Evolutionary conservation across 495 filamentous ascomycete species (phyloP).

Genomic region (Neurospora terricola): DNA sequence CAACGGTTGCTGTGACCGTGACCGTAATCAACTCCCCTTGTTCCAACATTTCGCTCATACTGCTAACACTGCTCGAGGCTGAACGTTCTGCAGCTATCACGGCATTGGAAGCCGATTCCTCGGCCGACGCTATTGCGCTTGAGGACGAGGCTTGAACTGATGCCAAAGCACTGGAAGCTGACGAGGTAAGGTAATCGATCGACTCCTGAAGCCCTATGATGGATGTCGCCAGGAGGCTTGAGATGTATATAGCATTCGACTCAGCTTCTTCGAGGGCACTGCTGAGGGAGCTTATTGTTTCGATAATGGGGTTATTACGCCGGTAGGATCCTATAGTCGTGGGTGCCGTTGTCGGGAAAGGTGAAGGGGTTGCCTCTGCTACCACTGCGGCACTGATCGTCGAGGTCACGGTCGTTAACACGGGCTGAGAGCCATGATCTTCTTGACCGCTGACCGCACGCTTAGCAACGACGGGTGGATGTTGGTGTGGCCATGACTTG

Average conservation of each 20-base stretch:
- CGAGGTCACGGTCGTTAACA: not conserved
- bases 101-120: constrained; percentile 9
- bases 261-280: constrained; percentile 7
- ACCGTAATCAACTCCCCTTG: not conserved
- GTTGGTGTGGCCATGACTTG: not conserved
- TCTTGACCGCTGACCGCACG: not conserved
- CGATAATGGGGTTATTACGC: constrained; percentile 1
- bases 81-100: constrained; percentile 5
- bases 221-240: constrained; percentile 6
- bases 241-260: constrained; percentile 2
- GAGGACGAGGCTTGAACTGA: constrained; percentile 9
- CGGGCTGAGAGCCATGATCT: not conserved
- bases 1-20: not conserved
- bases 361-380: not conserved
- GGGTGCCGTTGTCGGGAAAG: constrained; percentile 1
- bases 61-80: constrained; percentile 8
- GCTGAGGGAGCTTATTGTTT: constrained; percentile 11
- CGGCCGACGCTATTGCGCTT: constrained; percentile 2
- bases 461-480: not conserved
- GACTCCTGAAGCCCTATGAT: constrained; percentile 7
- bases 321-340: not conserved
- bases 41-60: constrained; percentile 1
- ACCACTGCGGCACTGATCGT: not conserved
- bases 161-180: constrained; percentile 9
- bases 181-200: constrained; percentile 4